Base-by-base conservation (phyloP, 441 rosid species). In the Gossypium gossypioides region DNA sequence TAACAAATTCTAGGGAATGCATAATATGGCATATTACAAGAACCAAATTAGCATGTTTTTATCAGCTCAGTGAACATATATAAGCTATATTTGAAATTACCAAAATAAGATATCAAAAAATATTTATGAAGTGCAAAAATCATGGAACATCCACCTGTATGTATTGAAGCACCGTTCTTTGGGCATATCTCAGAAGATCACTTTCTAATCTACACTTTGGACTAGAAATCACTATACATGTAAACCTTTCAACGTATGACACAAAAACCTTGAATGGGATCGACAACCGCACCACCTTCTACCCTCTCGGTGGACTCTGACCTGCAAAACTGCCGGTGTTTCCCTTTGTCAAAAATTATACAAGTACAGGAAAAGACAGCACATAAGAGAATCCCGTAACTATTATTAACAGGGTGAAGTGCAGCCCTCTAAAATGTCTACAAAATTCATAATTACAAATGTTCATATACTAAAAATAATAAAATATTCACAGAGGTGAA, bases 151-250 rank as follows among this genome's bases (percentile, higher is more conserved):
- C 72, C 76, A 78, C 73, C 42, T 37, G 42, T 37, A 78, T 75
- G 50, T 61, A 61, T 42, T 24, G 2, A 74, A 66, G 56, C 56
- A 57, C 62, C 65, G 59, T 61, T 70, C 22, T 52, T 60, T 37
- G 46, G 25, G 70, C 71, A 65, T 19, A 37, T 54, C 58, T 72
- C 32, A 77, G 61, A 73, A 58, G 66, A 72, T 75, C 79, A 69
- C 75, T 77, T 68, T 56, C 81, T 40, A 63, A 63, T 40, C 68
- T 78, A 82, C 68, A 63, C 59, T 72, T 68, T 72, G 79, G 72
- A 19, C 74, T 67, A 75, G 78, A 78, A 71, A 73, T 50, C 81
- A 72, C 75, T 81, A 61, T 81, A 83, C 83, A 83, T 27, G 71
- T 72, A 57, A 67, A 3, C 76, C 75, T 51, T 68, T 55, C 71